Evolutionary conservation across 441 rosid species (phyloP).

Genomic region (Populus hybrid): DNA sequence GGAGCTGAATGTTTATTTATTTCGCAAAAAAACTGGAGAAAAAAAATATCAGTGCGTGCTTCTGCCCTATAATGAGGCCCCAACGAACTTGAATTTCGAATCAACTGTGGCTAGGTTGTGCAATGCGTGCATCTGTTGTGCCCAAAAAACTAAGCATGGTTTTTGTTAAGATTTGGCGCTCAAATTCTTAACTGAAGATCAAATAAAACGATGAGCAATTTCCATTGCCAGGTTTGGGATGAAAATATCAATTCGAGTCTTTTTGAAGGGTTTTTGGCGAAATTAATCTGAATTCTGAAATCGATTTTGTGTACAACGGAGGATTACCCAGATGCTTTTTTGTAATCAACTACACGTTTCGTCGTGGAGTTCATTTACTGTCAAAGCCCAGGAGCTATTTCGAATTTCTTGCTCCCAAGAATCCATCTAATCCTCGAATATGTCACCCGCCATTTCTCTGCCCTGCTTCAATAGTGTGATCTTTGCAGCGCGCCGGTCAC

Average conservation of each 20-base stretch:
- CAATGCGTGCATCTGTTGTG: too few relatives aligned
- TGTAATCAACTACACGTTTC: not conserved
- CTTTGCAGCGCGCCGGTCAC: slow-evolving; percentile 27
- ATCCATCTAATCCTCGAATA: not conserved
- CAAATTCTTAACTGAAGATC: too few relatives aligned
- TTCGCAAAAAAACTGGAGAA: not conserved
- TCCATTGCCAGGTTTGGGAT: too few relatives aligned
- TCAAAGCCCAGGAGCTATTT: not conserved
- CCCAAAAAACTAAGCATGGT: too few relatives aligned
- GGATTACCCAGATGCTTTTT: not conserved
- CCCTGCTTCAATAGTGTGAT: not conserved
- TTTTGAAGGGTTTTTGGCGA: too few relatives aligned
- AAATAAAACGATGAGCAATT: too few relatives aligned
- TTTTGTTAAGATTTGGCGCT: too few relatives aligned
- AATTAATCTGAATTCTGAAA: not conserved
- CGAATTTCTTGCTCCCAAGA: not conserved
- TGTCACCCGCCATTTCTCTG: not conserved
- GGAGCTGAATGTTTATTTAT: not conserved
- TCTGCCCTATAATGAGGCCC: too few relatives aligned
- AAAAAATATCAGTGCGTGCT: not conserved
- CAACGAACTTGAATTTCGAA: too few relatives aligned
- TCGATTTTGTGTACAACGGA: not conserved
- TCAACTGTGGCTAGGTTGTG: too few relatives aligned
- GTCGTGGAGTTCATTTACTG: not conserved
- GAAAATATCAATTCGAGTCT: too few relatives aligned